Evolutionary conservation across 805 yeast genomes (phyloP), one percentile per base, ranked within the genome.

Genomic region (Zygosaccharomyces kombuchaensis): DNA sequence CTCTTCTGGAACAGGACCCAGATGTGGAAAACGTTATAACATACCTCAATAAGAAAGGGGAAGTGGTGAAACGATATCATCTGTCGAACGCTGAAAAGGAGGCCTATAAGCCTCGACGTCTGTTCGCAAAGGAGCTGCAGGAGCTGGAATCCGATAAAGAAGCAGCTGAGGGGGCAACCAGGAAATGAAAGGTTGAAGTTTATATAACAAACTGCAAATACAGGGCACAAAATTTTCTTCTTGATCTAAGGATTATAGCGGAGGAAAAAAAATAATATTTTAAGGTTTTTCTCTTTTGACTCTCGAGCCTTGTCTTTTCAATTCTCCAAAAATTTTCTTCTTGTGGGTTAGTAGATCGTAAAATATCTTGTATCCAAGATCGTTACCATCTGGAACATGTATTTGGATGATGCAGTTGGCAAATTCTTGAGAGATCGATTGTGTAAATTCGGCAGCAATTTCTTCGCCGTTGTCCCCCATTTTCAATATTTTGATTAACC

Each of bases 281-380:
- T 31, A 41, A 8, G 45, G 22, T 12, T 26, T 44, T n/a, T 43
- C 50, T 13, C 31, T 45, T 37, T 40, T 46, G 23, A 32, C 43
- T 40, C 43, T 46, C 10, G 57, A 50, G 25, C 55, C 57, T 32
- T 56, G 60, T 40, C 60, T 54, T 45, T 76, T 79, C 53, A 86
- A 74, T 52, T 80, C 86, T 27, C 75, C 73, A 57, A 87, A 86
- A n/a, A 87, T 77, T 16, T 70, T 67, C 22, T 78, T 81, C 51
- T 81, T 81, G 53, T 81, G 66, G 10, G 67, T 66, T 55, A 87
- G 69, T 36, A 87, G 66, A 58, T 87, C 96, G 36, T 68, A 67
- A 36, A 85, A 69, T 37, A 87, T 75, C 47, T 74, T 71, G 49
- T 67, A 72, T 6, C 84, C 80, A 59, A 80, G 78, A 30, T 76